Base-by-base conservation (phyloP, 768 basidiomycete genomes). In the Leccinum subtestaceum region DNA sequence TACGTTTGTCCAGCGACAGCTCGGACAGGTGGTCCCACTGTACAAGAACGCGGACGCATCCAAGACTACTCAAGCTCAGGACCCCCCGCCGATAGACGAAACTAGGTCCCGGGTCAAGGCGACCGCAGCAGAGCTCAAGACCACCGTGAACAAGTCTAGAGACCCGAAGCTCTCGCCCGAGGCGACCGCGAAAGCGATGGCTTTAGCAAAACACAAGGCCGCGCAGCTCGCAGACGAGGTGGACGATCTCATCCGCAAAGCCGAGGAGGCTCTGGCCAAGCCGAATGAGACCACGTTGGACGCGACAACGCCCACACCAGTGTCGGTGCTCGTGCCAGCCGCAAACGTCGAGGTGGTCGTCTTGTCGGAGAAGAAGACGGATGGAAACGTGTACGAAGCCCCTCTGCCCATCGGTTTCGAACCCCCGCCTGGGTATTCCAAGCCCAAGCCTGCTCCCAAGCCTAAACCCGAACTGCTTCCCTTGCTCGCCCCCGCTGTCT, bases 401-500 rank as follows among this genome's bases (percentile, higher is more conserved):
- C 87, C 88, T 6, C 79, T 98, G 23, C 97, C 96, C n/a, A 75
- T 99, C 53, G 96, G 95, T 12, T 93, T 91, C 71, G 95, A 98
- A 72, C 93, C 89, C 10, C 95, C 96, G 34, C 93, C 93, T 23
- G 96, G 96, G 19, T 98, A 85, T 72, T 78, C 81, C 57, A 81
- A 86, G 40, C 86, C 90, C 12, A 63, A 76, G 21, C 79, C 85
- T 19, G 75, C 81, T 31, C 84, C 70, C n/a, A 74, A 75, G 60
- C 50, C 73, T 5, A 60, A 73, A 21, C 47, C 69, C 6, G 63
- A 62, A 4, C 78, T 76, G 1, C 81, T 98, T 10, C 93, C 95
- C 48, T 83, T 92, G 21, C 78, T 98, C 59, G 89, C 91, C 1
- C 93, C 95, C 1, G 81, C 82, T 19, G 85, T 99, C 48, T 80